A percentile compares a stretch with the other conserved stretches of the same genome.
Conservation (phyloP, 257 asterid species). For the Fraxinus cuspidata region DNA sequence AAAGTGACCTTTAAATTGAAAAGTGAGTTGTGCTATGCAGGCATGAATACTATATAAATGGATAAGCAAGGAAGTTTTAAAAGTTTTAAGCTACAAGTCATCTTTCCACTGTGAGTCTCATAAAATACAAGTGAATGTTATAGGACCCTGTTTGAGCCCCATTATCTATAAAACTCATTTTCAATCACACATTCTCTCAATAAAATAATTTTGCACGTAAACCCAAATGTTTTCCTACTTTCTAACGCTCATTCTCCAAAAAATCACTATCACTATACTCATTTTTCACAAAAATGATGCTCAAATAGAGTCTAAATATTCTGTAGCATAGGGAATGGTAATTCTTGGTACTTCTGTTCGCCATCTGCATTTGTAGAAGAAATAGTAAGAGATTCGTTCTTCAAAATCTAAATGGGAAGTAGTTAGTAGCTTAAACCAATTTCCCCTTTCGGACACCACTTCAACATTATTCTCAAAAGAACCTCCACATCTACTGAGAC, state of each 20-base stretch:
- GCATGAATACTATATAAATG: background rate
- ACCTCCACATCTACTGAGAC: background rate
- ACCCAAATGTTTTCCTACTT: too few species aligned
- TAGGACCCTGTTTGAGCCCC: too few species aligned
- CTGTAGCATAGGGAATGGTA: background rate
- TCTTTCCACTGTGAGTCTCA: background rate
- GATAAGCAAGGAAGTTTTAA: background rate
- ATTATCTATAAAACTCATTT: too few species aligned
- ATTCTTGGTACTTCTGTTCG: background rate
- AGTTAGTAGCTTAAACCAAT: background rate
- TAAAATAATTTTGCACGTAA: too few species aligned
- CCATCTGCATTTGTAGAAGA: background rate
- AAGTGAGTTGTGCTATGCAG: background rate
- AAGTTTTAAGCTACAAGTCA: slow-evolving; percentile 1
- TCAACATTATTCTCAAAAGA: background rate
- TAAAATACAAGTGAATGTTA: background rate
- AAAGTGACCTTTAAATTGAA: background rate
- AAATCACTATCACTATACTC: too few species aligned
- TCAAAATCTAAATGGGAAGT: background rate
- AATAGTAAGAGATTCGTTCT: background rate
- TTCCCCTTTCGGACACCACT: background rate
- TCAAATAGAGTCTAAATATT: background rate
- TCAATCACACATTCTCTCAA: too few species aligned
- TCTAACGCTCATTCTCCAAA: too few species aligned
- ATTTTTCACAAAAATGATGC: too few species aligned